These are phyloP conservation scores for Dactylellina cionopaga DNA, from an alignment of 2,329 filamentous ascomycete genomes.

Conservation along the genomic window DNA sequence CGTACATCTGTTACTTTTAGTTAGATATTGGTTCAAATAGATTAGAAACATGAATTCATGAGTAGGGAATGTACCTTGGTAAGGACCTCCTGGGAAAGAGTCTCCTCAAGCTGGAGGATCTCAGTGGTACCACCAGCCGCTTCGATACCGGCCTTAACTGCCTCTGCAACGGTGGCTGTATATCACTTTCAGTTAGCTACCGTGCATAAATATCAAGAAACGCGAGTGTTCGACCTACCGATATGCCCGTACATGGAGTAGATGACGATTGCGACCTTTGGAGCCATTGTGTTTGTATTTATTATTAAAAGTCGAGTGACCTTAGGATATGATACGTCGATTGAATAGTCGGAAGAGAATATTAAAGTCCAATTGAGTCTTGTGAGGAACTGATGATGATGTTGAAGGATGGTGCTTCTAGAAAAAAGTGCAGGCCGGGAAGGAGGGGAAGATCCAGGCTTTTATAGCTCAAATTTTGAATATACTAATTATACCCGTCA, in stretches of 20 bases:
- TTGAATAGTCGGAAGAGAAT: constrained; percentile 6
- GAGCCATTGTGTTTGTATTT: constrained; percentile 72
- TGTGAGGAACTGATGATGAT: constrained; percentile 7
- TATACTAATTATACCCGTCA: too few species aligned
- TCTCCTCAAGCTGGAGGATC: constrained; percentile 89
- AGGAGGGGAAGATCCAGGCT: constrained; percentile 9
- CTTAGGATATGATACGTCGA: too few species aligned
- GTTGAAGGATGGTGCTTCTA: background rate
- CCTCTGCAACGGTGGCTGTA: constrained; percentile 74
- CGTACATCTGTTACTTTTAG: constrained; percentile 72
- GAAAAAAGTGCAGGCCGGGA: background rate
- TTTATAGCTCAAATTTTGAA: constrained; percentile 21
- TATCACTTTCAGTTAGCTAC: background rate
- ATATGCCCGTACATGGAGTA: constrained; percentile 97
- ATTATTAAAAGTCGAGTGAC: too few species aligned
- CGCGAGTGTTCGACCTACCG: too few species aligned
- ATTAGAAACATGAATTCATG: background rate
- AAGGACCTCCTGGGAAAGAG: constrained; percentile 83
- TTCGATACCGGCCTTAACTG: constrained; percentile 89
- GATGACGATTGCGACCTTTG: constrained; percentile 90
- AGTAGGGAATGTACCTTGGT: constrained; percentile 66
- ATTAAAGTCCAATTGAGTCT: too few species aligned
- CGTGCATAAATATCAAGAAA: too few species aligned
- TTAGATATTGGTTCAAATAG: background rate
- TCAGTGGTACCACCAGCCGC: constrained; percentile 83